These are phyloP conservation scores for Xanthoconium purpureum DNA, from an alignment of 768 basidiomycete species.

Conservation along the genomic window DNA sequence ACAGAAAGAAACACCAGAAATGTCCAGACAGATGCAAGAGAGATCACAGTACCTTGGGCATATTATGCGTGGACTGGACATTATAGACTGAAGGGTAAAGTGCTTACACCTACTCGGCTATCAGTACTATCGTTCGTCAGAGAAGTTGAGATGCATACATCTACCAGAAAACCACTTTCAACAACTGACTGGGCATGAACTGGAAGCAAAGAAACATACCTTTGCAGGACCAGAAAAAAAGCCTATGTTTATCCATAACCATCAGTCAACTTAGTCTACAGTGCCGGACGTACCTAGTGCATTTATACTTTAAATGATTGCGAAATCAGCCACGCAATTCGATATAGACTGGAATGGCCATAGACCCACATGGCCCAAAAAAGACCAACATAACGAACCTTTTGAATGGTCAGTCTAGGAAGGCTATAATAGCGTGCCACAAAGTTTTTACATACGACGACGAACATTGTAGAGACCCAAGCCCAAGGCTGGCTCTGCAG, in stretches of 20 bases:
- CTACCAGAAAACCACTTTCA: background rate
- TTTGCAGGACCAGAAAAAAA: constrained; percentile 8
- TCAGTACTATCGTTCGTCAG: background rate
- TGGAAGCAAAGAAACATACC: background rate
- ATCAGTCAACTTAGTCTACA: background rate
- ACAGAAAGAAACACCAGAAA: background rate
- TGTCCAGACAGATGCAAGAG: background rate
- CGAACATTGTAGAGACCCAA: constrained; percentile 12
- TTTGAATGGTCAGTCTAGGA: no score
- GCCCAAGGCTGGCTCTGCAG: constrained; percentile 1
- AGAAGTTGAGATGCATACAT: background rate
- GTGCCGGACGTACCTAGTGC: no score
- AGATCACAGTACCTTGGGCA: constrained; percentile 1
- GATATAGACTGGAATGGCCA: no score
- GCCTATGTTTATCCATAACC: background rate
- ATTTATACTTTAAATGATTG: background rate
- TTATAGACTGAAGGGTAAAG: background rate
- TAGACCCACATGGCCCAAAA: constrained; percentile 5
- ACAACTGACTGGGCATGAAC: background rate
- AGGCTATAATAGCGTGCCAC: no score
- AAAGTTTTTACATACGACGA: background rate
- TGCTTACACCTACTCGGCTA: constrained; percentile 10
- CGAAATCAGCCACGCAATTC: background rate
- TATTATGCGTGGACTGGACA: no score
- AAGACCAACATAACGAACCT: constrained; percentile 15